Conservation (phyloP, 805 yeast species). For the Cyberlindnera japonica region DNA sequence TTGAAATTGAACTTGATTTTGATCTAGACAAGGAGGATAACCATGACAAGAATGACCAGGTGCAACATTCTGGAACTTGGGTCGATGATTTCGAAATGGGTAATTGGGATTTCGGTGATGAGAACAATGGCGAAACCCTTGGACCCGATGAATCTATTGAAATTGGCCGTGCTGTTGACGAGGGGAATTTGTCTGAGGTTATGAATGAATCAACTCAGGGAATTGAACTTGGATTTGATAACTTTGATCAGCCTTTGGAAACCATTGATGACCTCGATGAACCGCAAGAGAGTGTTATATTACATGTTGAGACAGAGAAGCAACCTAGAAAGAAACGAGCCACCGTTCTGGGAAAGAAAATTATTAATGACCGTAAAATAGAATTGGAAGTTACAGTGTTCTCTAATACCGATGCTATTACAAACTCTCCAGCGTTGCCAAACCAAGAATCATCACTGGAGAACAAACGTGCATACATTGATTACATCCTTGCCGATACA, state of each 20-base stretch:
- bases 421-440: background rate
- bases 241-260: slow-evolving; percentile 19
- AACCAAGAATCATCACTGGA: slow-evolving; percentile 1
- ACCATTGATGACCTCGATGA: slow-evolving; percentile 20
- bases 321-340: slow-evolving; percentile 8
- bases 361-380: slow-evolving; percentile 24
- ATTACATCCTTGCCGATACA: slow-evolving; percentile 14
- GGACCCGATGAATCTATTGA: slow-evolving; percentile 34
- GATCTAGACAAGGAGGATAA: slow-evolving; percentile 28
- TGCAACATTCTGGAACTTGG: too few species aligned
- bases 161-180: slow-evolving; percentile 18
- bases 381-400: slow-evolving; percentile 25
- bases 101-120: slow-evolving; percentile 6
- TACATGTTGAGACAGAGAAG: slow-evolving; percentile 6
- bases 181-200: slow-evolving; percentile 19
- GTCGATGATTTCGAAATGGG: slow-evolving; percentile 5
- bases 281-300: too few species aligned
- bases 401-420: slow-evolving; percentile 17
- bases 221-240: slow-evolving; percentile 13
- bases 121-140: slow-evolving; percentile 25
- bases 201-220: slow-evolving; percentile 13
- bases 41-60: too few species aligned
- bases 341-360: slow-evolving; percentile 17
- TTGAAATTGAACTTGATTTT: slow-evolving; percentile 51
- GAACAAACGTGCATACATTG: slow-evolving; percentile 21